Evolutionary conservation across 345 rosid species (phyloP).

Genomic region (Murraya paniculata): DNA sequence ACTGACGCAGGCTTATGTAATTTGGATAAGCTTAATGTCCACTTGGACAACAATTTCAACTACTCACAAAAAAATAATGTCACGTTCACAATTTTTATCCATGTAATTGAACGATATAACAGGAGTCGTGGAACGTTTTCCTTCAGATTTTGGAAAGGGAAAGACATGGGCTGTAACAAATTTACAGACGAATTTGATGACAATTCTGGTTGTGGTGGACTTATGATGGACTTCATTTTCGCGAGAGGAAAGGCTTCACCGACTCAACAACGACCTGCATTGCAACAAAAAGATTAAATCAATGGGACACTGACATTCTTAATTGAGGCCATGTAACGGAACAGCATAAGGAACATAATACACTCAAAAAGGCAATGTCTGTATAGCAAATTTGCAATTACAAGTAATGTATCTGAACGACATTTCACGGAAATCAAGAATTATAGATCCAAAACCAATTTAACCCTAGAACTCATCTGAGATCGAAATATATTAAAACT

Average conservation of each 20-base stretch:
- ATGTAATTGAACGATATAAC: neutral
- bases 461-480: neutral
- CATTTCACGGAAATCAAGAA: neutral
- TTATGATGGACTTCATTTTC: conserved; percentile 26
- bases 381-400: neutral
- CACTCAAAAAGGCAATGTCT: no score
- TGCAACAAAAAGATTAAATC: conserved; percentile 7
- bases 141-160: neutral
- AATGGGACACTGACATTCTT: neutral
- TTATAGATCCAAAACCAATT: conserved; percentile 4
- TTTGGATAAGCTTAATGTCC: conserved; percentile 45
- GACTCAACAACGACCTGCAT: conserved; percentile 69
- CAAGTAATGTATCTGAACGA: neutral
- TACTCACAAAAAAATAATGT: neutral
- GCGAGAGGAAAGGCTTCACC: conserved; percentile 52
- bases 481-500: neutral
- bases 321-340: neutral
- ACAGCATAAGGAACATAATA: neutral
- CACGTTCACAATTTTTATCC: neutral
- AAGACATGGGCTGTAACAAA: neutral
- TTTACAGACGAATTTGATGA: neutral
- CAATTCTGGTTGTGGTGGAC: neutral
- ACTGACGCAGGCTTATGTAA: neutral
- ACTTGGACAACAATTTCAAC: neutral
- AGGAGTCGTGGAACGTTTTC: neutral